Evolutionary conservation across 208 protist genomes (phyloP), one percentile per base, ranked within the genome.

Genomic region (Trichomonas tenax): DNA sequence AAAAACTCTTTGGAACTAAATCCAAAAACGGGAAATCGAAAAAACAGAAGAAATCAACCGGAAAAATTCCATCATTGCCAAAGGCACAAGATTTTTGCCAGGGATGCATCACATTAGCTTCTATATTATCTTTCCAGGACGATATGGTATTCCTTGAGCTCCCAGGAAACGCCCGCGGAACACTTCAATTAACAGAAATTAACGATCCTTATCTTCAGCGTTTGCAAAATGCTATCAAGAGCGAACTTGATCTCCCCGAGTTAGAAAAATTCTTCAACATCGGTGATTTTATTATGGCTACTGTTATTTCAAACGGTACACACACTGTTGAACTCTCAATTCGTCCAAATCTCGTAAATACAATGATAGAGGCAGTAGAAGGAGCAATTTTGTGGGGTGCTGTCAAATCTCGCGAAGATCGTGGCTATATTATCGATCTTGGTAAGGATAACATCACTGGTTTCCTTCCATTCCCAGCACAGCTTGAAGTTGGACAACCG

Each of bases 401-500:
- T 17, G 31, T 93, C 23, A 93, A 93, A 51, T 93, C 86, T 36
- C 17, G 31, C 31, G 86, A 58, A 58, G 86, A 93, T 93, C 23
- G 44, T 17, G 86, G 86, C 9, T 93, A 93, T 93, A 93, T 93
- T 34, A n/a, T 93, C n/a, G 86, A 93, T 51, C 41, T 93, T 51
- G 86, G 86, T 0, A 34, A 40, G 15, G 44, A 93, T 26, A 44
- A 26, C 21, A 26, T 44, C 46, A n/a, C 14, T 15, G 23, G 44
- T 21, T 93, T 93, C n/a, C 86, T 93, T 51, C 86, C 40, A n/a
- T 46, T 51, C 41, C 40, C 14, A 40, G 44, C 26, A 14, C 40
- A 93, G 86, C 40, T 89, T 15, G 38, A 89, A 46, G 40, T 93
- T 51, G 86, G 86, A 23, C 40, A 51, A 51, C 86, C 86, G 34